Evolutionary conservation across 2,329 filamentous ascomycete species (phyloP).

Genomic region (Dactylella cylindrospora): DNA sequence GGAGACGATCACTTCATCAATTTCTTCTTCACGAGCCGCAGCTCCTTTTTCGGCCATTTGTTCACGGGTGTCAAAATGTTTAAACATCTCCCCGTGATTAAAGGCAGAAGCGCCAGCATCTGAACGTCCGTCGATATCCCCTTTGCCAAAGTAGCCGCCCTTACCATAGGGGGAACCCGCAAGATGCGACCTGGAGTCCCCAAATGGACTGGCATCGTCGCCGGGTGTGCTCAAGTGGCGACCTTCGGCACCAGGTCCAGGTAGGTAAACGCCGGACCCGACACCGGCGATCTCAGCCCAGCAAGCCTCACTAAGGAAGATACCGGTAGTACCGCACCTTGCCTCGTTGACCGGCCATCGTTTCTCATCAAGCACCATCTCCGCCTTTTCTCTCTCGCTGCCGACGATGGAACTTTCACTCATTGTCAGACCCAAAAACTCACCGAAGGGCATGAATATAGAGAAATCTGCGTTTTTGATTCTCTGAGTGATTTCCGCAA

Average conservation of each 20-base stretch:
- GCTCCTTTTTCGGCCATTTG: conserved; percentile 95
- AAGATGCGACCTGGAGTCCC: conserved; percentile 61
- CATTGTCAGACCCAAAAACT: conserved; percentile 88
- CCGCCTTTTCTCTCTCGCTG: conserved; percentile 86
- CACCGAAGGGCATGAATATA: conserved; percentile 89
- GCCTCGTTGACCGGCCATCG: conserved; percentile 92
- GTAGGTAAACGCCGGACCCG: conserved; percentile 60
- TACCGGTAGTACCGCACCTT: conserved; percentile 82
- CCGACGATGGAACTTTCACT: conserved; percentile 82
- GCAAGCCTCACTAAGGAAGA: conserved; percentile 93
- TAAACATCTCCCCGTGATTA: conserved; percentile 94
- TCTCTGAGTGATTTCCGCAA: conserved; percentile 93
- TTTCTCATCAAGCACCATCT: conserved; percentile 87
- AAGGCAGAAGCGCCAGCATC: conserved; percentile 91
- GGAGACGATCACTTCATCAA: conserved; percentile 79
- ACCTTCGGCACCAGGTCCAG: conserved; percentile 50
- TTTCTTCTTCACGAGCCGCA: conserved; percentile 83
- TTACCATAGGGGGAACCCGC: conserved; percentile 65
- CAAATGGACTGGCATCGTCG: conserved; percentile 59
- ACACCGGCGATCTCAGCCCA: conserved; percentile 88
- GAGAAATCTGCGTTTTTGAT: conserved; percentile 93
- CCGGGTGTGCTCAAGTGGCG: conserved; percentile 60
- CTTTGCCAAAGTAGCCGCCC: conserved; percentile 76
- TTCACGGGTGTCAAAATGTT: conserved; percentile 88
- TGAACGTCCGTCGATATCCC: conserved; percentile 80